These are phyloP conservation scores for Penicillium canariense DNA, from an alignment of 495 filamentous ascomycete genomes.

Conservation along the genomic window DNA sequence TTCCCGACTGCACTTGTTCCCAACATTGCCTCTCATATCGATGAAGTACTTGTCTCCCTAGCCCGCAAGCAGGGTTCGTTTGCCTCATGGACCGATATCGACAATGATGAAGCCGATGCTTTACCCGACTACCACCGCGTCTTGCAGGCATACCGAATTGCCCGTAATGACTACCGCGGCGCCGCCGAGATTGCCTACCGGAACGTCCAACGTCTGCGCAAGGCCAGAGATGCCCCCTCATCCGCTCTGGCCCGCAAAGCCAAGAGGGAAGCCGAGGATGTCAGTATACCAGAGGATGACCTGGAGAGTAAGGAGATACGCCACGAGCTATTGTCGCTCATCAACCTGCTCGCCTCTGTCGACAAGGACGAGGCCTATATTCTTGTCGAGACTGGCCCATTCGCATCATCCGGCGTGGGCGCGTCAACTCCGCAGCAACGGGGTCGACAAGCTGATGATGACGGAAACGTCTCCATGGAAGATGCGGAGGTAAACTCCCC, in stretches of 20 bases:
- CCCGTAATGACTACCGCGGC: conserved; percentile 80
- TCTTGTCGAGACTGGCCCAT: conserved; percentile 47
- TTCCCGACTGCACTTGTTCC: conserved; percentile 64
- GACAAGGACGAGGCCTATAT: conserved; percentile 74
- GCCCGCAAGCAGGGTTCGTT: conserved; percentile 38
- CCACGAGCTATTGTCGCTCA: conserved; percentile 73
- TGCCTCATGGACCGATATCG: conserved; percentile 34
- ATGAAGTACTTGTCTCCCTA: conserved; percentile 66
- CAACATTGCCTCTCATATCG: conserved; percentile 70
- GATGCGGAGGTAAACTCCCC: conserved; percentile 25
- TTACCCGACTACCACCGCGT: conserved; percentile 67
- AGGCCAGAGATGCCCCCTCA: conserved; percentile 48
- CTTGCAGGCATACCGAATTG: conserved; percentile 84
- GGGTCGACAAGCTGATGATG: conserved; percentile 36
- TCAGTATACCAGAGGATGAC: conserved; percentile 54
- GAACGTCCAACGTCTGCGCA: conserved; percentile 55
- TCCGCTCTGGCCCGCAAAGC: conserved; percentile 39
- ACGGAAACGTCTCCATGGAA: conserved; percentile 46
- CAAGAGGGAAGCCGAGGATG: conserved; percentile 43
- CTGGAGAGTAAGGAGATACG: conserved; percentile 53
- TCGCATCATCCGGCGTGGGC: conserved; percentile 6
- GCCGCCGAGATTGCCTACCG: conserved; percentile 75
- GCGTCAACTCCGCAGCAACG: conserved; percentile 16
- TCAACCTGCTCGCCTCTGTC: conserved; percentile 87
- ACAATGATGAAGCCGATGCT: conserved; percentile 28